A percentile compares a stretch with the other conserved stretches of the same genome.
Conservation (phyloP, 371 early-diverging fungal genomes). For the Zychaea mexicana region DNA sequence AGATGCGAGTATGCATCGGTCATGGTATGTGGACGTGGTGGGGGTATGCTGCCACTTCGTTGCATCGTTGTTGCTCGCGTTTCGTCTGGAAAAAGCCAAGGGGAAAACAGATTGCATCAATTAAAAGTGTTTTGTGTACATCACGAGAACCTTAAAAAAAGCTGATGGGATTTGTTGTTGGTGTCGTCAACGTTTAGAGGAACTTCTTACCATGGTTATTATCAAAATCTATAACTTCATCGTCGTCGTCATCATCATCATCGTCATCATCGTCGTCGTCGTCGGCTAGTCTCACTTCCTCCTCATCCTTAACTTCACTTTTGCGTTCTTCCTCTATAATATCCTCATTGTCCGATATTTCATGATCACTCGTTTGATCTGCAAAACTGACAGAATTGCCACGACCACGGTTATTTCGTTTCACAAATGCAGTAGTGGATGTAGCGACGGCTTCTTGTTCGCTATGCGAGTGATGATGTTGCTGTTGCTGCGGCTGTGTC, state of each 20-base stretch:
- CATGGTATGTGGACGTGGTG: constrained; percentile 9
- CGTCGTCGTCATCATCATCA: constrained; percentile 40
- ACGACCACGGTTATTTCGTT: constrained; percentile 28
- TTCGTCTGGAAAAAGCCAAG: too few species aligned
- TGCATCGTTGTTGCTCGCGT: neutral
- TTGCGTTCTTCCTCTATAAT: constrained; percentile 17
- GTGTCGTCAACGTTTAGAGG: too few species aligned
- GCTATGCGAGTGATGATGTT: neutral
- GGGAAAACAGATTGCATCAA: neutral
- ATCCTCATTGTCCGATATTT: constrained; percentile 16
- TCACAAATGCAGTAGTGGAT: constrained; percentile 1
- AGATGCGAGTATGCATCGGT: constrained; percentile 9
- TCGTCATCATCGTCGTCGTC: constrained; percentile 34
- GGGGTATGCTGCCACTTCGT: constrained; percentile 1
- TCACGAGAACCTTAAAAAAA: neutral
- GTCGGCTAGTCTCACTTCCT: constrained; percentile 19
- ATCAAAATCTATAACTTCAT: constrained; percentile 33
- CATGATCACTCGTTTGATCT: constrained; percentile 23
- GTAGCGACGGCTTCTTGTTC: neutral
- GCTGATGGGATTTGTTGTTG: too few species aligned
- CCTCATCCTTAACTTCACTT: constrained; percentile 12
- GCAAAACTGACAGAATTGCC: constrained; percentile 50
- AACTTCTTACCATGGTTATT: constrained; percentile 9
- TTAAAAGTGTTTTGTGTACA: neutral
- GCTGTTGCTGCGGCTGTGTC: constrained; percentile 5